Evolutionary conservation across 148 eudicot species (phyloP).

Genomic region (Bassia scoparia): DNA sequence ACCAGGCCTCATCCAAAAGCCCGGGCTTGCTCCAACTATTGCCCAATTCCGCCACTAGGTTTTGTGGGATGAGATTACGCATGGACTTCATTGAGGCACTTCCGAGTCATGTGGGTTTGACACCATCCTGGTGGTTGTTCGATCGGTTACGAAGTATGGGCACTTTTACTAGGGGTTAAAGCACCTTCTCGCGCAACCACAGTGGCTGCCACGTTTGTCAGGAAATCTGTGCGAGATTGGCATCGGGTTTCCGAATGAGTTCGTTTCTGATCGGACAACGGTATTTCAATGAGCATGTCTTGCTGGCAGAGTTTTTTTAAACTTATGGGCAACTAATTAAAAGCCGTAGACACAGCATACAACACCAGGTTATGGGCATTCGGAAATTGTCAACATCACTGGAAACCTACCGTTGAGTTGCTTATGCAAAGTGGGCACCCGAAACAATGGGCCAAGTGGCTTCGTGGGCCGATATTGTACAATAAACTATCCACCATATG

Average conservation of each 20-base stretch:
- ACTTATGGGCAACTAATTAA: not conserved
- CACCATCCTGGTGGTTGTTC: not conserved
- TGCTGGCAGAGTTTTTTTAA: not conserved
- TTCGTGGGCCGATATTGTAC: not conserved
- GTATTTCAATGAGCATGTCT: not conserved
- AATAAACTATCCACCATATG: not conserved
- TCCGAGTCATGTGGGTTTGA: not conserved
- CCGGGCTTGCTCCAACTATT: not conserved
- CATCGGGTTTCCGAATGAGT: not conserved
- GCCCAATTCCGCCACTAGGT: not conserved
- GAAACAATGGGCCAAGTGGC: not conserved
- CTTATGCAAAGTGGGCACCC: not conserved
- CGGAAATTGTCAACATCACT: not conserved
- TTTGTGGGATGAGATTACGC: not conserved
- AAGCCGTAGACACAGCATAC: not conserved
- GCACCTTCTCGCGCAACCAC: not conserved
- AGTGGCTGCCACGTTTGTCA: not conserved
- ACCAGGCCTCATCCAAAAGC: not conserved
- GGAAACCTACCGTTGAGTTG: not conserved
- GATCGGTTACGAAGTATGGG: not conserved
- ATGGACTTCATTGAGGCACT: constrained; percentile 1
- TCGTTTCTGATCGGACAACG: not conserved
- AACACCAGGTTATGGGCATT: not conserved
- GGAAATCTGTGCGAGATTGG: not conserved
- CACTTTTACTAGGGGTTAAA: not conserved